Evolutionary conservation across 139 green algal genomes (phyloP).

Genomic region (Chlorella sorokiniana): DNA sequence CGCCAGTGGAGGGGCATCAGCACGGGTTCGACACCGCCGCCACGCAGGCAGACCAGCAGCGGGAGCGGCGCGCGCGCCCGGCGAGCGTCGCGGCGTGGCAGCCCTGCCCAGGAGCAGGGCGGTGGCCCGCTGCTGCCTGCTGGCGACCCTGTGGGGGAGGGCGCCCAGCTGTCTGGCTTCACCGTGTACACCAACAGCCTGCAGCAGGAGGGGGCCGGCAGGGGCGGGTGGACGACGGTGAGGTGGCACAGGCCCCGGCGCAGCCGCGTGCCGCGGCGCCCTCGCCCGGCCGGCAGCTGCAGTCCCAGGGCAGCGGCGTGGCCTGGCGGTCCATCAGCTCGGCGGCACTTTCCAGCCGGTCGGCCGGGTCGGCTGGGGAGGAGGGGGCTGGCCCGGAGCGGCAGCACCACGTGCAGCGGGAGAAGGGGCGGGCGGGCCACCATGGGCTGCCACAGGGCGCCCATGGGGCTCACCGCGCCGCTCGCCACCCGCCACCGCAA

Average conservation of each 20-base stretch:
- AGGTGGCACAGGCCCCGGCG: neutral
- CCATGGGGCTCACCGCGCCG: neutral
- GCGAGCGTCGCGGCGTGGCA: neutral
- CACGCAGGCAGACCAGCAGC: neutral
- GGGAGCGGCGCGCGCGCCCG: neutral
- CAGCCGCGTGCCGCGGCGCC: neutral
- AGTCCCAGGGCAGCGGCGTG: slow-evolving; percentile 26
- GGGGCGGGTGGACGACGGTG: neutral
- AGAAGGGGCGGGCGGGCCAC: too few relatives aligned
- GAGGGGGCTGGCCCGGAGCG: neutral
- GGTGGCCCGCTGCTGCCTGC: neutral
- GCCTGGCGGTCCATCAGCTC: slow-evolving; percentile 33
- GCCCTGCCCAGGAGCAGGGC: neutral
- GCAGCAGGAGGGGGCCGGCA: neutral
- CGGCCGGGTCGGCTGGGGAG: neutral
- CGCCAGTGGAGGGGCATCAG: neutral
- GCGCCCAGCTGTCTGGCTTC: slow-evolving; percentile 41
- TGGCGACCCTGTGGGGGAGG: neutral
- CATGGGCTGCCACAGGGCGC: slow-evolving; percentile 2
- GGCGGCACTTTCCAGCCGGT: slow-evolving; percentile 24
- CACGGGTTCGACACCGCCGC: neutral
- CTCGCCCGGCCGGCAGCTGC: neutral
- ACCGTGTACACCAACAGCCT: slow-evolving; percentile 48
- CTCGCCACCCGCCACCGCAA: neutral
- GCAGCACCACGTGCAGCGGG: neutral